Evolutionary conservation across 169 alveolate genomes (phyloP).

Genomic region (Eimeria falciformis): DNA sequence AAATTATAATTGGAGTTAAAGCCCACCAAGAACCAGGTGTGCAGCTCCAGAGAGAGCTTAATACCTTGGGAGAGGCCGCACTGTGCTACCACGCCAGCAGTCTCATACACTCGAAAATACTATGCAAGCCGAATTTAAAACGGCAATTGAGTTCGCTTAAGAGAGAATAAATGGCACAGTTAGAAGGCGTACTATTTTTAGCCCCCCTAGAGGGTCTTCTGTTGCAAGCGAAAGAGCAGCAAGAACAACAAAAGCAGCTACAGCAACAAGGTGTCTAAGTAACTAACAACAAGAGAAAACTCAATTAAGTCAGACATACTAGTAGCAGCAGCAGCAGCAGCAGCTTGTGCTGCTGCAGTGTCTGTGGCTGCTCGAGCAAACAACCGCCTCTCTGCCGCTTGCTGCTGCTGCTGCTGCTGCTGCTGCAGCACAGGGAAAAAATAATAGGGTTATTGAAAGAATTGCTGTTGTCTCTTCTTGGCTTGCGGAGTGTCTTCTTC

Average conservation of each 20-base stretch:
- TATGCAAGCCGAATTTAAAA: too few species aligned
- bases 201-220: too few species aligned
- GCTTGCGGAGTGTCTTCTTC: background rate
- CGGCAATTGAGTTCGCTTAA: too few species aligned
- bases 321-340: slow-evolving; percentile 50
- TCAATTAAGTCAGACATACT: background rate
- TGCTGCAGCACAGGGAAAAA: background rate
- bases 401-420: background rate
- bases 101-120: too few species aligned
- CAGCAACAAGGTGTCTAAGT: background rate
- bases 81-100: too few species aligned
- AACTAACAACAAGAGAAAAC: background rate
- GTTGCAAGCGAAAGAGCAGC: too few species aligned
- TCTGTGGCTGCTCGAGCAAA: slow-evolving; percentile 12
- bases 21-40: too few species aligned
- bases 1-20: too few species aligned
- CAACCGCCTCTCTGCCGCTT: background rate
- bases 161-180: too few species aligned
- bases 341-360: slow-evolving; percentile 10
- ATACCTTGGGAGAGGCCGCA: too few species aligned
- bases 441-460: background rate
- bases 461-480: background rate
- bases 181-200: too few species aligned
- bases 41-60: too few species aligned
- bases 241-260: background rate